Conservation (phyloP, 2,329 filamentous ascomycete genomes). For the Chalaropsis ovoidea region DNA sequence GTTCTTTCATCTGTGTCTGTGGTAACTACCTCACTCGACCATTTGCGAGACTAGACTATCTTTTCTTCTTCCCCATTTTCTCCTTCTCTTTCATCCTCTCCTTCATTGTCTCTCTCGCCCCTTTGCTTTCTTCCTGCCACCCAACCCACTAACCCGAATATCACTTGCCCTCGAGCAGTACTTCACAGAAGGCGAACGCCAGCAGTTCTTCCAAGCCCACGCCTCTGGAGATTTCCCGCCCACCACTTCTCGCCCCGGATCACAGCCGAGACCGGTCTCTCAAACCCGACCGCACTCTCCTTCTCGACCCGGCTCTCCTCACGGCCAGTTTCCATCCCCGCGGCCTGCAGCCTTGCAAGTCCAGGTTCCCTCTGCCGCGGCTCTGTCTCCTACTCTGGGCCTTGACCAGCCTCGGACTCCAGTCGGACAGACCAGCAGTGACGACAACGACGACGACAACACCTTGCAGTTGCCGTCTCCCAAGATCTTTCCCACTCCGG, state of each 20-base stretch:
- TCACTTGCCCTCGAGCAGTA: conserved; percentile 16
- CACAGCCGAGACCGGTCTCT: background rate
- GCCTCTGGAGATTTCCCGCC: conserved; percentile 18
- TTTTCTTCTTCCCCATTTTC: background rate
- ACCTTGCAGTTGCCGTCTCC: conserved; percentile 18
- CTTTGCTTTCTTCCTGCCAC: background rate
- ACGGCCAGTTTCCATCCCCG: conserved; percentile 23
- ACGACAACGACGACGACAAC: background rate
- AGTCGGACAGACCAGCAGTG: background rate
- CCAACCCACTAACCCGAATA: conserved; percentile 23
- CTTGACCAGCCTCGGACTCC: conserved; percentile 10
- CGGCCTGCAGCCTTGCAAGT: conserved; percentile 22
- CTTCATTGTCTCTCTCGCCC: background rate
- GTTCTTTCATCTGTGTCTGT: background rate
- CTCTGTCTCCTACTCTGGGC: background rate
- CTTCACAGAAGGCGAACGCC: conserved; percentile 24
- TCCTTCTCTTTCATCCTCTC: background rate
- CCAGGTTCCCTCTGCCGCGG: conserved; percentile 21
- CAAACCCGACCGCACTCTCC: no score
- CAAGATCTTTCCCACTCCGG: conserved; percentile 25
- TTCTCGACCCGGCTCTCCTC: conserved; percentile 18
- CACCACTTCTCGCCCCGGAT: conserved; percentile 14
- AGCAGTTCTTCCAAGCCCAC: conserved; percentile 23
- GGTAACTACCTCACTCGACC: conserved; percentile 1
- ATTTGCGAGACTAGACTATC: background rate